Base-by-base conservation (phyloP, 2,329 filamentous ascomycete species). In the Curvularia sp. region DNA sequence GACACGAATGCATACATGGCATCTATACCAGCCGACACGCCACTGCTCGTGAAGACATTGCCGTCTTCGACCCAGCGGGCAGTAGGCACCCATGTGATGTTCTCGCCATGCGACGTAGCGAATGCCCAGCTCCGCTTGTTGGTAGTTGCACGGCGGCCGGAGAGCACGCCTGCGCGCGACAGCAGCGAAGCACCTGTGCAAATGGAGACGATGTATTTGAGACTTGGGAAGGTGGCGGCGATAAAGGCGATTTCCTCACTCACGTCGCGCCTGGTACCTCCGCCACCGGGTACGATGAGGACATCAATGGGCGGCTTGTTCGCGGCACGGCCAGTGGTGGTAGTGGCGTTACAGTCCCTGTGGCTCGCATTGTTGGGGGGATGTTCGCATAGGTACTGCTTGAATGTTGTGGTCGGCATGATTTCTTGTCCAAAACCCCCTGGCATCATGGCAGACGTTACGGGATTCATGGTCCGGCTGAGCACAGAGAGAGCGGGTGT, bases 21-120 rank as follows among this genome's bases (percentile, higher is more conserved):
- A 75, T 89, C 87, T 49, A 86, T 87, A 0, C 87, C 87, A 0
- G 87, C 86, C 42, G 82, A 82, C 3, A 89, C 81, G 0, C 88
- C 88, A 0, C 86, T 87, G 0, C 85, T 85, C 2, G 84, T 85
- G 84, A 87, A 91, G 12, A 89, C 77, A 53, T 89, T 88, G 24
- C 85, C 88, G 73, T 90, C 87, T 1, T 80, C 77, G 0, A 89
- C 84, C 84, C 86, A 90, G 41, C 88, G 80, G 83, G 47, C 80
- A 73, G 4, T 79, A 70, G 51, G 86, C 77, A 88, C 86, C 90
- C 73, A 75, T 5, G 15, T 83, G 69, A 7, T 86, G 80, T 24
- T 82, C 72, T 0, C 81, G 73, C 2, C 84, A 76, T 62, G 82
- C 69, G 77, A 72, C 0, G 72, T 82, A 1, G 84, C 82, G 68